phyloP scores from a whole-genome alignment of 2,329 filamentous ascomycete genomes.

The Fusarium algeriense region DNA sequence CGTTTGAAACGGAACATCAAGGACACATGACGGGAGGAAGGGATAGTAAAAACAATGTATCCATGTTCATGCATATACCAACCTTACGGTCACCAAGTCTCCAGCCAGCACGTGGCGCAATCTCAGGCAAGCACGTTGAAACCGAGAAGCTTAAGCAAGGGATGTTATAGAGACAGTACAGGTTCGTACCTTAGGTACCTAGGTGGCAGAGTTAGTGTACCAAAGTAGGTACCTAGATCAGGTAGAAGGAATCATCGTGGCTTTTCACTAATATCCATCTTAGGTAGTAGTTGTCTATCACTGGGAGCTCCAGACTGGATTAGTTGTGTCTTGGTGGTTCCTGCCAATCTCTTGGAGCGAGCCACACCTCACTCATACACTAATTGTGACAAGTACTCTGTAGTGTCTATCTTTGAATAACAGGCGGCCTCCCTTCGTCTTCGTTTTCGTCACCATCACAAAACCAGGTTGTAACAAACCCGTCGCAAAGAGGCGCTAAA shows the following conservation, averaged over 20 bases:
- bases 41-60: conserved; percentile 13
- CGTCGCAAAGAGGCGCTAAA: conserved; percentile 32
- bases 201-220: not conserved
- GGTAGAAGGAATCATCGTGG: conserved; percentile 1
- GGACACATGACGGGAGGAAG: not conserved
- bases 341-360: conserved; percentile 9
- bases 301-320: conserved; percentile 22
- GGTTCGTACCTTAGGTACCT: not conserved
- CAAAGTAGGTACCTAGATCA: not conserved
- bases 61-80: conserved; percentile 13
- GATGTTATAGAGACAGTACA: not conserved
- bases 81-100: not conserved
- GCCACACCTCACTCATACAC: conserved; percentile 36
- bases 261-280: not conserved
- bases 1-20: conserved; percentile 32
- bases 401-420: conserved; percentile 3
- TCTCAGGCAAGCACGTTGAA: conserved; percentile 32
- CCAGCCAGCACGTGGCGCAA: conserved; percentile 30
- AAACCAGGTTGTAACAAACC: conserved; percentile 16
- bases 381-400: conserved; percentile 22
- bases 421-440: conserved; percentile 25
- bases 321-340: conserved; percentile 2
- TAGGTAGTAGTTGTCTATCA: conserved; percentile 10
- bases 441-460: conserved; percentile 22
- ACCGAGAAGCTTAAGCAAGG: conserved; percentile 28